Conservation (phyloP, 495 filamentous ascomycete species). For the Tirmania nivea region DNA sequence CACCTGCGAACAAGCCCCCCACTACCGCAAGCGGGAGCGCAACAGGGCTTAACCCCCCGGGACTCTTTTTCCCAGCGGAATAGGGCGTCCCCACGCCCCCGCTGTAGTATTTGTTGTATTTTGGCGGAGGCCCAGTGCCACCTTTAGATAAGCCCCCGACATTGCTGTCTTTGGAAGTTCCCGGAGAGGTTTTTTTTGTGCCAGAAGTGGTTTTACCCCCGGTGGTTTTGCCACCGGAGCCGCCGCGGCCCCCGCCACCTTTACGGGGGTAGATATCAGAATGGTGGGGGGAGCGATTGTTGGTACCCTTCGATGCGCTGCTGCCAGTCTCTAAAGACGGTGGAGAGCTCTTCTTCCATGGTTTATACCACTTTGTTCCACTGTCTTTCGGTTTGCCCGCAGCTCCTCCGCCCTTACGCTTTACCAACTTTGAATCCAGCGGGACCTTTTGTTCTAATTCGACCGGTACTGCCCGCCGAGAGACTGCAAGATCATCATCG, state of each 20-base stretch:
- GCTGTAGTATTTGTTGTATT: not conserved
- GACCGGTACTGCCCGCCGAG: no score
- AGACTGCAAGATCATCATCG: no score
- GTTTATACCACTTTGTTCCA: no score
- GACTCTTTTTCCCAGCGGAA: not conserved
- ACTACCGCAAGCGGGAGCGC: not conserved
- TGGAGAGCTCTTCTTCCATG: no score
- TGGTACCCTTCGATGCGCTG: no score
- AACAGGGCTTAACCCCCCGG: not conserved
- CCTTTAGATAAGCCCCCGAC: not conserved
- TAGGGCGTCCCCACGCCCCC: not conserved
- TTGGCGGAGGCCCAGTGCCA: not conserved
- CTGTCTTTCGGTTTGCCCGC: no score
- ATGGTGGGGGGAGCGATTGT: no score
- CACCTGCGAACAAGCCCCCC: not conserved
- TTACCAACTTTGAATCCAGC: no score
- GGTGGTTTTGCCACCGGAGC: not conserved
- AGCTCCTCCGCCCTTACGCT: no score
- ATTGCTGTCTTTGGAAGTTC: not conserved
- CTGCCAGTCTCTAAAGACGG: no score
- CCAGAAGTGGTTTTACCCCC: not conserved
- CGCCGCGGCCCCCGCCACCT: not conserved
- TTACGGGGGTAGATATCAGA: not conserved
- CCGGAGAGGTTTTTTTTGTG: not conserved
- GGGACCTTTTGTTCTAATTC: no score